phyloP scores from a whole-genome alignment of 2,329 filamentous ascomycete genomes.

The Epichloe bromicola region DNA sequence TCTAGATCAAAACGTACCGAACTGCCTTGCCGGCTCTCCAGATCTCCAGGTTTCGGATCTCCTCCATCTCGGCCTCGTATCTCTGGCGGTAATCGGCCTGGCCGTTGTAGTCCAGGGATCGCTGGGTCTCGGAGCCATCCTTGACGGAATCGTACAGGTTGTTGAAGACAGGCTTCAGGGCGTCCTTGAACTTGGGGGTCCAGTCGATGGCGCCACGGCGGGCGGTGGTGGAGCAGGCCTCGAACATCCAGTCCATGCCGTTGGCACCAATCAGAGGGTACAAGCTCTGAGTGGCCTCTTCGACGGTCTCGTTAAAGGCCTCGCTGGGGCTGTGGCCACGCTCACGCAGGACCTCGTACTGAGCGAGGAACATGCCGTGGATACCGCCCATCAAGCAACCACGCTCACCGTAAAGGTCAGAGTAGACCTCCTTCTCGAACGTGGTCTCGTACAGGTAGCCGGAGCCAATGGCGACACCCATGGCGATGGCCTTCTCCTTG shows the following conservation, averaged over 20 bases:
- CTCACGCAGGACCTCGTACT: constrained; percentile 99
- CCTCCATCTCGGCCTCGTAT: constrained; percentile 96
- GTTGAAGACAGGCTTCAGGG: constrained; percentile 98
- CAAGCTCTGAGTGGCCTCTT: constrained; percentile 96
- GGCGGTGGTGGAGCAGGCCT: constrained; percentile 96
- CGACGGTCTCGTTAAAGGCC: constrained; percentile 99
- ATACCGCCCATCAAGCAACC: constrained; percentile 99
- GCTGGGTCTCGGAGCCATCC: constrained; percentile 86
- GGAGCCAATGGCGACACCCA: constrained; percentile 92
- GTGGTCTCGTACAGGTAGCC: constrained; percentile 99
- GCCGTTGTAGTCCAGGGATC: constrained; percentile 93
- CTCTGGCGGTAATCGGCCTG: constrained; percentile 92
- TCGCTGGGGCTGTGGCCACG: constrained; percentile 93
- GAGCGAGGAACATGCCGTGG: constrained; percentile 99
- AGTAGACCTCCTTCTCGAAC: constrained; percentile 99
- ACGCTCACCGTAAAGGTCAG: constrained; percentile 98
- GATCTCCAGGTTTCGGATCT: constrained; percentile 97
- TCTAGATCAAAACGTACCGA: constrained; percentile 39
- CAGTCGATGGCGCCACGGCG: constrained; percentile 98
- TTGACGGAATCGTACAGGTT: constrained; percentile 87
- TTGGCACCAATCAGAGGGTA: constrained; percentile 96
- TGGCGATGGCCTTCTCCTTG: constrained; percentile 92
- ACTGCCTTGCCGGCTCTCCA: constrained; percentile 98
- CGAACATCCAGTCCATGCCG: constrained; percentile 99
- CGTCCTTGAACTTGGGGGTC: constrained; percentile 94